These are phyloP conservation scores for Fusarium mexicanum DNA, from an alignment of 2,329 filamentous ascomycete genomes.

Conservation along the genomic window DNA sequence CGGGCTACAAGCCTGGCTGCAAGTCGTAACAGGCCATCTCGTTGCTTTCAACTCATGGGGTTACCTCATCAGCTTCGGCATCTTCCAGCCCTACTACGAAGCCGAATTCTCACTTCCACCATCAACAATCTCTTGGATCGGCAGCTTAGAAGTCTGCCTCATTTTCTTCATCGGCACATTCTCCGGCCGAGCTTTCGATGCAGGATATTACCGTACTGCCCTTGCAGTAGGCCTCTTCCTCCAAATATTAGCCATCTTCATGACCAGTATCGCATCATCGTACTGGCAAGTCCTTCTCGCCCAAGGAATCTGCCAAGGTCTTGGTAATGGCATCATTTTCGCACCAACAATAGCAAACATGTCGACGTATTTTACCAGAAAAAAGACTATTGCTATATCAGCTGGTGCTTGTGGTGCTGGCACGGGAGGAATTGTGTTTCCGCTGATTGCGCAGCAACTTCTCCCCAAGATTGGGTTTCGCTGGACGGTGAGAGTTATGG, in stretches of 20 bases:
- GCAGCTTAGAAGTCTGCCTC: constrained; percentile 57
- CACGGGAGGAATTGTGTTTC: constrained; percentile 72
- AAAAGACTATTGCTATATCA: constrained; percentile 68
- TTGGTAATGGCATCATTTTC: constrained; percentile 66
- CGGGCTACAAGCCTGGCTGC: constrained; percentile 50
- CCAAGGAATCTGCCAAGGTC: constrained; percentile 66
- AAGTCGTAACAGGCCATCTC: constrained; percentile 51
- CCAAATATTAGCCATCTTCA: constrained; percentile 57
- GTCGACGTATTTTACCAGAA: constrained; percentile 69
- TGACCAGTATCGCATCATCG: constrained; percentile 53
- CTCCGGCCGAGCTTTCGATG: constrained; percentile 54
- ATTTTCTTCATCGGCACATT: constrained; percentile 53
- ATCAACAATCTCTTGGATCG: constrained; percentile 59
- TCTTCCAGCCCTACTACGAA: constrained; percentile 53
- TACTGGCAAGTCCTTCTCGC: constrained; percentile 62
- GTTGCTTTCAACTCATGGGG: constrained; percentile 53
- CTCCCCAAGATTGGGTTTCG: constrained; percentile 69
- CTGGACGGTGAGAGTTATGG: constrained; percentile 72
- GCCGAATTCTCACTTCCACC: constrained; percentile 44
- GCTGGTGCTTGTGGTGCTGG: constrained; percentile 68
- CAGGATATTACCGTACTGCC: constrained; percentile 50
- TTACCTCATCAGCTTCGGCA: constrained; percentile 52
- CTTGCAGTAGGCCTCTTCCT: constrained; percentile 52
- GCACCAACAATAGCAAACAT: constrained; percentile 63
- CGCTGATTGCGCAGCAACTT: constrained; percentile 64